Base-by-base conservation (phyloP, 257 asterid genomes). In the Handroanthus guayacan region DNA sequence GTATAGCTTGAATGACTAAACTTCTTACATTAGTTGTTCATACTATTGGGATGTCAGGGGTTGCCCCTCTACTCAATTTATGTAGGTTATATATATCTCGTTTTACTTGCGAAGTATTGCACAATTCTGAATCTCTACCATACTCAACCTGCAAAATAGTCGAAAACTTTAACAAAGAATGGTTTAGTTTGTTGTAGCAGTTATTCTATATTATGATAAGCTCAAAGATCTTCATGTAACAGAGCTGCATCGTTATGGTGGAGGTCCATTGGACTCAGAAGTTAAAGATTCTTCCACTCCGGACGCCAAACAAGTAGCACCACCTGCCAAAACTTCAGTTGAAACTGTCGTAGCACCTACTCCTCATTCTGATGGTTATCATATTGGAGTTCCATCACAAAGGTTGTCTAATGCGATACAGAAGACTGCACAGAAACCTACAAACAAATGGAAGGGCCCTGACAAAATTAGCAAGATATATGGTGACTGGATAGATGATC, bases 401-500 rank as follows among this genome's bases (percentile, higher is more conserved):
- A 87, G 95, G 82, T 54, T 84, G 75, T 72, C 92, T 14, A 83
- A 80, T 65, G 82, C 56, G 50, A 70, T 78, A 9, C 86, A 58
- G 76, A 83, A 58, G 72, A 57, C 88, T 0, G 89, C 86, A 38
- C 76, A 47, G 17, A 75, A 87, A 37, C 36, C 73, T 45, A 61
- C 44, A 3, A 87, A 80, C 61, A 88, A 84, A 69, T 86, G 92
- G 87, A 88, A 86, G 66, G 89, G 98, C 20, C 98, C 98, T 0
- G 89, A 94, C 63, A 92, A 89, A 78, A 94, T 94, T 20, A 86
- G 90, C 85, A 87, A 87, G 81, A 84, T 86, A 38, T 85, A 85
- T n/a, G 92, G 90, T 4, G 92, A 87, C 74, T 87, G 90, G 92
- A 85, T 85, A 11, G 88, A 87, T 54, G 90, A 87, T 76, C 85